Evolutionary conservation across 108 stramenopile genomes (phyloP), one percentile per base, ranked within the genome.

Genomic region (Fistulifera solaris): DNA sequence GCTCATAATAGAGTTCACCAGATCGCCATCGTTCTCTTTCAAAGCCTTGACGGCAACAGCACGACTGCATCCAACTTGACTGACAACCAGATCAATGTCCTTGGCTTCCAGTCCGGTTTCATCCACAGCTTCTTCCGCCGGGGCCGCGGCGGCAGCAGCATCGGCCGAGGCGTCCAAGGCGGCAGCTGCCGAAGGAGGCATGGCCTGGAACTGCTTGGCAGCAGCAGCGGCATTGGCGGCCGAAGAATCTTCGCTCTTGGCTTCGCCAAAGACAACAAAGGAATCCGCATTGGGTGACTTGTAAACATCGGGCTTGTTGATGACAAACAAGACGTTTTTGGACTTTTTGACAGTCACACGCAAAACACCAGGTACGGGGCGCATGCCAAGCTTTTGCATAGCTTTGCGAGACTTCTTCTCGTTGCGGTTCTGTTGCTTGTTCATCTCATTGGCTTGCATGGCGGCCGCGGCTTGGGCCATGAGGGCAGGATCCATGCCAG

Each of bases 371-470:
- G 92, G 77, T 25, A 98, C 87, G 40, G 87, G 77, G 51, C 89
- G 85, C 94, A 99, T 94, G 43, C 89, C 91, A 21, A 98, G 84
- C 86, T 96, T 97, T 63, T 86, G 87, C 83, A 99, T 92, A 48
- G 94, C 95, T 87, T 98, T 98, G 60, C 98, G 93, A 40, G 93
- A 81, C 76, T 99, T 99, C 85, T 97, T 98, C 81, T 99, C 98
- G 64, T 87, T 84, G 52, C 98, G 94, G 86, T 94, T 97, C 55
- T 89, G 86, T 59, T 78, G 71, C 55, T 54, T 21, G 18, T 68
- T 35, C 31, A 35, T 35, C 31, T 35, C 31, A 8, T 8, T 35
- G 31, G 31, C 31, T 35, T 35, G 31, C 31, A 35, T 35, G 31
- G 31, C 31, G 31, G 31, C 31, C 6, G 31, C 31, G 8, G 31